Base-by-base conservation (phyloP, 345 rosid genomes). In the Heritiera littoralis region DNA sequence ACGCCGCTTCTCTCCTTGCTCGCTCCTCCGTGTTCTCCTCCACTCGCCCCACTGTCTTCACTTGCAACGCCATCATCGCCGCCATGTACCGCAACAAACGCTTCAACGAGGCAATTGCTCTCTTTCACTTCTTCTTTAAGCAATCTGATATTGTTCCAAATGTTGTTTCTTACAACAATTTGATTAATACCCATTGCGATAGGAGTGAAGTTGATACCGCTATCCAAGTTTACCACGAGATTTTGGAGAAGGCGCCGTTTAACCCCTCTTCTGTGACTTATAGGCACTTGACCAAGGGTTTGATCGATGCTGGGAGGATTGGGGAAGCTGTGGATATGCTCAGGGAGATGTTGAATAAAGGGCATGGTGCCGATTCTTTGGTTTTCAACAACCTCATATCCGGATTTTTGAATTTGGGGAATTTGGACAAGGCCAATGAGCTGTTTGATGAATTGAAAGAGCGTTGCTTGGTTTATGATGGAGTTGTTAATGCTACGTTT, bases 21-120 rank as follows among this genome's bases (percentile, higher is more conserved):
- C 95, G 99, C 3, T 90, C 88, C 74, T 85, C 97, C 8, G 92
- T 92, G 20, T 91, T 85, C 82, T 89, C 97, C 68, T 83, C 77
- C 18, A 88, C 89, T 10, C 90, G 98, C 45, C 97, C 98, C 77
- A 96, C 98, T 6, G 98, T 96, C n/a, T 96, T 96, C 91, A 96
- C 98, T 13, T 96, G 98, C 82, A 96, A 94, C 72, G 99, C 99
- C 14, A 90, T 96, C 77, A 89, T 94, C 43, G 99, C 98, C 0
- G 97, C 98, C 20, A 94, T 92, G 98, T 92, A 96, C 80, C 87
- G 99, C 45, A 88, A 92, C 55, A 90, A 92, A 84, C 88, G 99
- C 81, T 92, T 85, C 75, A 60, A 82, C n/a, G 98, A 94, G 1
- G 93, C 98, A 17, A 84, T 94, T 54, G 90, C 93, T 60, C 88